These are phyloP conservation scores for Mycena sanguinolenta DNA, from an alignment of 768 basidiomycete species.

Conservation along the genomic window DNA sequence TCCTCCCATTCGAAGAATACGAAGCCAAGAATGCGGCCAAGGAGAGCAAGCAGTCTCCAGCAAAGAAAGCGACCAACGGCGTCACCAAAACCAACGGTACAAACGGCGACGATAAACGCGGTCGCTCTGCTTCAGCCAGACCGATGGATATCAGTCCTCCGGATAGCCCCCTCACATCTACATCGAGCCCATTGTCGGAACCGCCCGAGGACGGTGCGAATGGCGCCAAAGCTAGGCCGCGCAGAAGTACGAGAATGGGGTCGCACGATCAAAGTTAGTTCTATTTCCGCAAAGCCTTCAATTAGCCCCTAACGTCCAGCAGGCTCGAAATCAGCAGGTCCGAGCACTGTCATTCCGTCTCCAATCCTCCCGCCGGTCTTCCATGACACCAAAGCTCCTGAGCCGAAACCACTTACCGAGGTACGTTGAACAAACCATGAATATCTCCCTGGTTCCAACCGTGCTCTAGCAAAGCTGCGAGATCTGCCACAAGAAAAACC, in stretches of 20 bases:
- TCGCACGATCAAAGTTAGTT: constrained; percentile 66
- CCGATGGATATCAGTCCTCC: constrained; percentile 69
- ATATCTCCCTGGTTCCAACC: constrained; percentile 40
- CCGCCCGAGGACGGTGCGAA: constrained; percentile 79
- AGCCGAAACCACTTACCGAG: constrained; percentile 64
- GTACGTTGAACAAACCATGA: constrained; percentile 53
- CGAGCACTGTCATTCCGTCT: constrained; percentile 38
- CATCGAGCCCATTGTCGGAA: constrained; percentile 84
- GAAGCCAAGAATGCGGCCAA: constrained; percentile 52
- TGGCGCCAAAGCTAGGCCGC: constrained; percentile 58
- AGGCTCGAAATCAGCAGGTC: constrained; percentile 53
- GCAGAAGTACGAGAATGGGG: constrained; percentile 65
- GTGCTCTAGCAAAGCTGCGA: constrained; percentile 84
- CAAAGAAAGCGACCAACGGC: constrained; percentile 62
- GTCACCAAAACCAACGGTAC: background rate
- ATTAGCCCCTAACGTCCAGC: constrained; percentile 35
- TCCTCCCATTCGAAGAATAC: constrained; percentile 96
- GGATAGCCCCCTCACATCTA: constrained; percentile 81
- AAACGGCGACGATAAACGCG: constrained; percentile 49
- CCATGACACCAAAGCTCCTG: constrained; percentile 55
- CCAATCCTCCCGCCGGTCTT: constrained; percentile 62
- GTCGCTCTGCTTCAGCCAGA: constrained; percentile 53
- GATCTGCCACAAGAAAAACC: constrained; percentile 90
- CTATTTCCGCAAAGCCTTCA: constrained; percentile 12
- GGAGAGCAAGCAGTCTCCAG: constrained; percentile 26